Evolutionary conservation across 179 eudicot genomes (phyloP).

Genomic region (Nepenthes alata): DNA sequence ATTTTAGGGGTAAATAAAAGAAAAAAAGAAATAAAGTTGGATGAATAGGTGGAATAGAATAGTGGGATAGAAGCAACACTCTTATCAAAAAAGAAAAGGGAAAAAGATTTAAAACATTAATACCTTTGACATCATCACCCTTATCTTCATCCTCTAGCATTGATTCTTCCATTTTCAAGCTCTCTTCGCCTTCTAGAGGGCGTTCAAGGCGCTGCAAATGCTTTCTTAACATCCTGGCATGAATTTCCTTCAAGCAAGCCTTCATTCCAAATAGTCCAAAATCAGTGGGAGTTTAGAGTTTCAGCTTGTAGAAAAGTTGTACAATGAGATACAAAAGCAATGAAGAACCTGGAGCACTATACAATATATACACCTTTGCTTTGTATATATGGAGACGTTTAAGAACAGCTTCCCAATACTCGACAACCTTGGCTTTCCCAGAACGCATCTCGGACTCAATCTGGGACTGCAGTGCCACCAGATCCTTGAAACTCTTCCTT

Average conservation of each 20-base stretch:
- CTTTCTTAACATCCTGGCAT: constrained; percentile 61
- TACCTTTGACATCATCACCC: constrained; percentile 41
- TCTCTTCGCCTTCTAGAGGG: constrained; percentile 31
- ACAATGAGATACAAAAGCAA: neutral
- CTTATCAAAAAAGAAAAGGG: neutral
- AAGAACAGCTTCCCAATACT: constrained; percentile 93
- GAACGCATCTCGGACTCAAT: constrained; percentile 92
- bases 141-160: constrained; percentile 40
- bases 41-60: too few species aligned
- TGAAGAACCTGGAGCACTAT: constrained; percentile 1
- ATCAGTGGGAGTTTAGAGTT: neutral
- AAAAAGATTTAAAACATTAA: neutral
- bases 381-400: constrained; percentile 86
- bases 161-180: constrained; percentile 22
- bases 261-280: constrained; percentile 11
- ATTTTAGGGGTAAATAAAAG: too few species aligned
- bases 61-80: too few species aligned
- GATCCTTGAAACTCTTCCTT: constrained; percentile 56
- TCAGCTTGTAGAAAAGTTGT: neutral
- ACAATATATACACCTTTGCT: constrained; percentile 56
- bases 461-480: constrained; percentile 51
- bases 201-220: constrained; percentile 71
- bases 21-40: too few species aligned
- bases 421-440: constrained; percentile 91
- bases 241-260: constrained; percentile 91